Base-by-base conservation (phyloP, 2,329 filamentous ascomycete species). In the Leptodontidium sp. region DNA sequence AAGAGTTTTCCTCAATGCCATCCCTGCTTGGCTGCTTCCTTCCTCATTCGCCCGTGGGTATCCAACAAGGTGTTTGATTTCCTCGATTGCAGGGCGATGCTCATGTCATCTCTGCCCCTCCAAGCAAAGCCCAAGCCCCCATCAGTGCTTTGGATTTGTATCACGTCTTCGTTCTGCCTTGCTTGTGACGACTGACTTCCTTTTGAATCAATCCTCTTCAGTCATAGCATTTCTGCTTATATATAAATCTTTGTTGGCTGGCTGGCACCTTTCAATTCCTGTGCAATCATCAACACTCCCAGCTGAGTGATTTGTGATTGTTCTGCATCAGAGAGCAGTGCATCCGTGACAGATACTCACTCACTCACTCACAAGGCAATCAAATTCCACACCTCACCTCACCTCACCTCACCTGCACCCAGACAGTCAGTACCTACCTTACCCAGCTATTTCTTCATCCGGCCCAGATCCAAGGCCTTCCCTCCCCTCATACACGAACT, bases 1-100 rank as follows among this genome's bases (percentile, higher is more conserved):
- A 47, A 47, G 43, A 62, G 43, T 29, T 21, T 49, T 21, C 21
- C 52, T 32, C 14, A 35, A 43, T 65, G 15, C 15, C 38, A 47
- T 45, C 24, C 38, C 38, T n/a, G 11, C 47, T 32, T 55, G 49
- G 47, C 58, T 47, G 6, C 47, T 45, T 62, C 47, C 47, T 45
- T 62, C 47, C 43, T 47, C 6, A 43, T 52, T 24, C 49, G 35
- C 43, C 38, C n/a, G 29, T 26, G 32, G 68, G 61, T 67, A 70
- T 57, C 68, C 68, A 65, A 65, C 68, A 67, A 67, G 68, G 68
- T 69, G 35, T 29, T 35, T 29, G 35, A 26, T 35, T 45, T 4
- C 7, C 47, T 21, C 47, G 47, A 50, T 24, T 57, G 38, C 21
- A 9, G 21, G 21, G 21, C 21, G 21, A 21, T 21, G 12, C 24